These are phyloP conservation scores for Diutina ranongensis DNA, from an alignment of 1,139 yeast species.

Conservation along the genomic window DNA sequence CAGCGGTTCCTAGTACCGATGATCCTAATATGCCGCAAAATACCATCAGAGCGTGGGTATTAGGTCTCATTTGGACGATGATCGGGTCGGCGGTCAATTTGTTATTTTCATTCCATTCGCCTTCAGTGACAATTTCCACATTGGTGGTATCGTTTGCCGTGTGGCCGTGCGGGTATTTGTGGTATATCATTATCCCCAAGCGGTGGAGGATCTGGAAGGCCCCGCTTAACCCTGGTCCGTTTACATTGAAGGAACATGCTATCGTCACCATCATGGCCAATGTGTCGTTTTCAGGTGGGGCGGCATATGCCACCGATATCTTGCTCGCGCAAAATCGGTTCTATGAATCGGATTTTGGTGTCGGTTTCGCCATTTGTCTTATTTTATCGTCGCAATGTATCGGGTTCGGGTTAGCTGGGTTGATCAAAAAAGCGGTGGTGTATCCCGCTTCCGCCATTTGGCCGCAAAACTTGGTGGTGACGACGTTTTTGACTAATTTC, in stretches of 20 bases:
- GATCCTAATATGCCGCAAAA: slow-evolving; percentile 45
- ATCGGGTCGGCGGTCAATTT: slow-evolving; percentile 51
- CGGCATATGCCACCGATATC: slow-evolving; percentile 52
- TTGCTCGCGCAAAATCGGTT: slow-evolving; percentile 43
- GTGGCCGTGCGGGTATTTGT: slow-evolving; percentile 48
- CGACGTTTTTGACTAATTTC: slow-evolving; percentile 44
- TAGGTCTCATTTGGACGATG: slow-evolving; percentile 41
- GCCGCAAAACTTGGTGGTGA: slow-evolving; percentile 45
- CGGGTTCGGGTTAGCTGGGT: slow-evolving; percentile 58
- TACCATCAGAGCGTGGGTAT: slow-evolving; percentile 51
- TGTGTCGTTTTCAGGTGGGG: slow-evolving; percentile 42
- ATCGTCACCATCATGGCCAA: slow-evolving; percentile 52
- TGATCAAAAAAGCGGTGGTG: slow-evolving; percentile 43
- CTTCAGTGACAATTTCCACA: slow-evolving; percentile 41
- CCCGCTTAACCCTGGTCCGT: slow-evolving; percentile 49
- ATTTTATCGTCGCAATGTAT: slow-evolving; percentile 47
- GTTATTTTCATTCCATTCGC: slow-evolving; percentile 48
- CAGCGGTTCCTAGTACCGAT: slow-evolving; percentile 54
- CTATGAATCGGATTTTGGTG: slow-evolving; percentile 35
- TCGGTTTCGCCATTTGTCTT: slow-evolving; percentile 41
- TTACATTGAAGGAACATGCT: slow-evolving; percentile 56
- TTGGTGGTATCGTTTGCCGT: slow-evolving; percentile 49
- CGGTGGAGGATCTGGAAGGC: slow-evolving; percentile 26
- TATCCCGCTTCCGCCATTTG: slow-evolving; percentile 56
- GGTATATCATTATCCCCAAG: slow-evolving; percentile 41